phyloP scores from a whole-genome alignment of 441 rosid genomes.

The Pelargonium australe region DNA sequence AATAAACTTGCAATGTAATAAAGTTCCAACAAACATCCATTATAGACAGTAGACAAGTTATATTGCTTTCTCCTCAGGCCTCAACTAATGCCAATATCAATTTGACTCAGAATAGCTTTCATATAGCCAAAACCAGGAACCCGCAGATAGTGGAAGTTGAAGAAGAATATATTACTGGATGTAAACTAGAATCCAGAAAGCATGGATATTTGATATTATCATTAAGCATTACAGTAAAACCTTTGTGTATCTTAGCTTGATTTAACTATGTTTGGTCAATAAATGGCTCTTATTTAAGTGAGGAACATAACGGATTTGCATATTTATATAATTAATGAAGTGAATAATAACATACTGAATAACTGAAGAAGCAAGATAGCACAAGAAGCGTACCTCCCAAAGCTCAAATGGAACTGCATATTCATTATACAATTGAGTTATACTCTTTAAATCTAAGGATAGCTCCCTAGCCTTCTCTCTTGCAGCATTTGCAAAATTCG shows the following conservation, averaged over 20 bases:
- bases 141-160: background rate
- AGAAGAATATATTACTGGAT: background rate
- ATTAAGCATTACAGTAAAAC: background rate
- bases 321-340: background rate
- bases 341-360: constrained; percentile 5
- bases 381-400: constrained; percentile 67
- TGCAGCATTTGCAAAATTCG: constrained; percentile 47
- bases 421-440: constrained; percentile 89
- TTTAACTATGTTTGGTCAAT: background rate
- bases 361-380: constrained; percentile 11
- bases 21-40: background rate
- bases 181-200: background rate
- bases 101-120: background rate
- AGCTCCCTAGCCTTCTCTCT: constrained; percentile 80
- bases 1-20: background rate
- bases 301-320: constrained; percentile 3
- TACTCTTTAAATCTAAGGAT: constrained; percentile 78
- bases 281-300: background rate
- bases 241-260: background rate
- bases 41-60: background rate
- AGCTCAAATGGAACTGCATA: constrained; percentile 93
- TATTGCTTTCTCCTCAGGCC: background rate
- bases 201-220: background rate
- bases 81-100: background rate
- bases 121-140: background rate